Evolutionary conservation across 257 asterid genomes (phyloP), one percentile per base, ranked within the genome.

Genomic region (Euphrasia confusa): DNA sequence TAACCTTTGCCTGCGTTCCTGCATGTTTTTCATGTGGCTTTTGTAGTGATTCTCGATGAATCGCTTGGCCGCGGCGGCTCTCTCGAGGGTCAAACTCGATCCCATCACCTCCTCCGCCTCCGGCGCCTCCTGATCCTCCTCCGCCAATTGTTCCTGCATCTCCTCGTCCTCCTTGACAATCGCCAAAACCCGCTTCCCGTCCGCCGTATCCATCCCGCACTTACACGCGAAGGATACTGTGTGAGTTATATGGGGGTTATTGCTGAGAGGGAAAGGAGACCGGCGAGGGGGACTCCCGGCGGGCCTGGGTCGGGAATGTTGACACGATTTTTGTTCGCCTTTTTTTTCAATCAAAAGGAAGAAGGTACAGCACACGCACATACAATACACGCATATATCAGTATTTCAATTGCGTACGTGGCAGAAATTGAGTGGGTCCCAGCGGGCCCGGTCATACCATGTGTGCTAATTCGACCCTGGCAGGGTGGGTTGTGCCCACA

Each of bases 41-140:
- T 52, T 83, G 68, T 81, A 83, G 62, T 83, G 90, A 60, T 75
- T 68, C 68, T 83, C 90, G 14, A 83, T 83, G 65, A 64, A 83
- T 69, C 77, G 75, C 74, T 83, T 83, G 37, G 90, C 90, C 3
- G 87, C 87, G 9, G 87, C 90, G 14, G 76, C 90, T 39, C 87
- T 79, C 61, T 81, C 83, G 13, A 81, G 74, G 8, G 90, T 83
- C 73, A 85, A 66, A 77, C 59, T 83, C 12, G 93, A 84, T 24
- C 78, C 84, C 8, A 58, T 63, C 59, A 74, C 67, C 27, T 62
- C 67, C 24, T 79, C 83, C 65, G 64, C 93, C 60, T 53, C 24
- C 24, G 24, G 1, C 24, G 24, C 24, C 24, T 21, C 24, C 24
- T 21, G 60, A 7, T 83, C 83, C 68, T 68, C 93, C 53, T 5